These are phyloP conservation scores for Protomyces arabidopsidicola DNA, from an alignment of 1,139 yeast genomes.

Conservation along the genomic window DNA sequence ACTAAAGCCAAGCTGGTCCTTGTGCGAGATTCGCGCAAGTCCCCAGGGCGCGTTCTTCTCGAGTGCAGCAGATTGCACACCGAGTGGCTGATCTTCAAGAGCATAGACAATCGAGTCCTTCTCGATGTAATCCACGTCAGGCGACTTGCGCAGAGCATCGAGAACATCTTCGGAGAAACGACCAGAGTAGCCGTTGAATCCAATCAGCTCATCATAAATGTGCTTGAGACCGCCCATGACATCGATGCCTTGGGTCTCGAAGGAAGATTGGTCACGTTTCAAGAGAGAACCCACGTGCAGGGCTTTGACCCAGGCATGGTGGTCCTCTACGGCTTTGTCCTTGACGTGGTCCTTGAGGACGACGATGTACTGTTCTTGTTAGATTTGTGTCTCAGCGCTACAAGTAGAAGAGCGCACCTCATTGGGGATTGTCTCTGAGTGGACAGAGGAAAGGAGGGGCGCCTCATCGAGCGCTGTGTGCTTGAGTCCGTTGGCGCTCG, in stretches of 20 bases:
- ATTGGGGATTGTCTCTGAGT: conserved; percentile 20
- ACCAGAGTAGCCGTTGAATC: conserved; percentile 42
- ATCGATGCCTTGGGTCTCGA: conserved; percentile 40
- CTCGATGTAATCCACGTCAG: conserved; percentile 74
- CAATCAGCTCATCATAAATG: conserved; percentile 54
- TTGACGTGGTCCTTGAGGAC: conserved; percentile 63
- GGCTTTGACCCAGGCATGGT: conserved; percentile 58
- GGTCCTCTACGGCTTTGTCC: conserved; percentile 53
- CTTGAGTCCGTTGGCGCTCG: conserved; percentile 1
- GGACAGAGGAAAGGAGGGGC: conserved; percentile 14
- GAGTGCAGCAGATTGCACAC: conserved; percentile 9
- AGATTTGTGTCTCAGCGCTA: not conserved
- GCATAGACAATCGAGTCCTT: conserved; percentile 71
- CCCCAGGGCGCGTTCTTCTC: conserved; percentile 87
- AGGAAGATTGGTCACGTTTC: conserved; percentile 42
- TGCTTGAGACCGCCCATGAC: conserved; percentile 56
- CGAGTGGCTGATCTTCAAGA: conserved; percentile 40
- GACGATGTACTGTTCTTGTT: conserved; percentile 50
- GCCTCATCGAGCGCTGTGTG: conserved; percentile 13
- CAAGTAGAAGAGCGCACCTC: conserved; percentile 16
- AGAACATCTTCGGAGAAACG: conserved; percentile 52
- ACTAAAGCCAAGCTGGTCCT: conserved; percentile 68
- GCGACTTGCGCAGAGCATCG: conserved; percentile 63
- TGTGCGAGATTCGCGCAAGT: conserved; percentile 87
- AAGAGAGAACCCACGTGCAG: conserved; percentile 44